Conservation (phyloP, 2,329 filamentous ascomycete species). For the Capronia americana region DNA sequence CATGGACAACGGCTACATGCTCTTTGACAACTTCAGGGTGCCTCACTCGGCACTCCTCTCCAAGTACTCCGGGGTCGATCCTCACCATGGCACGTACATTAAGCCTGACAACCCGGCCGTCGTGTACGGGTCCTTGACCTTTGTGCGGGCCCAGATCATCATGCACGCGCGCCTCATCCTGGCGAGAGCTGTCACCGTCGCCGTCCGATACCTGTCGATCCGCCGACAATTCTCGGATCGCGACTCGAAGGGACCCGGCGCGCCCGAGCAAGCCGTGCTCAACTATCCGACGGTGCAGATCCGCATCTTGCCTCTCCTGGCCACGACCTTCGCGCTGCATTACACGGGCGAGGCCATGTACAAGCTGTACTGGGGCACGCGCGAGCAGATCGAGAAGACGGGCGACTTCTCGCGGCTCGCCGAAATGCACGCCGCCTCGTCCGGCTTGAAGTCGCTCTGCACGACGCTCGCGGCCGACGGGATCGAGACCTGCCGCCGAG, state of each 20-base stretch:
- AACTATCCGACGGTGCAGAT: constrained; percentile 64
- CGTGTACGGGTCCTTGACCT: constrained; percentile 59
- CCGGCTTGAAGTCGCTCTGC: constrained; percentile 60
- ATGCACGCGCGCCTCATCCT: constrained; percentile 59
- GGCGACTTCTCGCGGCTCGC: constrained; percentile 58
- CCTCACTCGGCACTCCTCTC: constrained; percentile 58
- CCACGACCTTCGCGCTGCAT: constrained; percentile 60
- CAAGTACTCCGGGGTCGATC: constrained; percentile 56
- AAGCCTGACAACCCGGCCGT: constrained; percentile 57
- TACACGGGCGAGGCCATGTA: constrained; percentile 56
- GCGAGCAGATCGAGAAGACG: constrained; percentile 54
- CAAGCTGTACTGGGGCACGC: constrained; percentile 54
- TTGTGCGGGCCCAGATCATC: constrained; percentile 51
- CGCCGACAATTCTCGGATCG: constrained; percentile 59
- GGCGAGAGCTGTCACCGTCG: constrained; percentile 60
- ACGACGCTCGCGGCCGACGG: constrained; percentile 61
- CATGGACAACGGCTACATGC: constrained; percentile 62
- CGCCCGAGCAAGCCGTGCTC: constrained; percentile 55
- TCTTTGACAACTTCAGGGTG: constrained; percentile 57
- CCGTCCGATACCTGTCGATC: constrained; percentile 58
- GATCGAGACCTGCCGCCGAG: constrained; percentile 60
- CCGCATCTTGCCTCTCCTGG: constrained; percentile 59
- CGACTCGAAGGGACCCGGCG: constrained; percentile 47
- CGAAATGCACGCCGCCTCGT: constrained; percentile 61
- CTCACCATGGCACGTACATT: constrained; percentile 53